Percentiles rank a stretch among this genome's conserved stretches.
These are phyloP conservation scores for Larix sibirica DNA, from an alignment of 83 land plant genomes.

Conservation along the genomic window DNA sequence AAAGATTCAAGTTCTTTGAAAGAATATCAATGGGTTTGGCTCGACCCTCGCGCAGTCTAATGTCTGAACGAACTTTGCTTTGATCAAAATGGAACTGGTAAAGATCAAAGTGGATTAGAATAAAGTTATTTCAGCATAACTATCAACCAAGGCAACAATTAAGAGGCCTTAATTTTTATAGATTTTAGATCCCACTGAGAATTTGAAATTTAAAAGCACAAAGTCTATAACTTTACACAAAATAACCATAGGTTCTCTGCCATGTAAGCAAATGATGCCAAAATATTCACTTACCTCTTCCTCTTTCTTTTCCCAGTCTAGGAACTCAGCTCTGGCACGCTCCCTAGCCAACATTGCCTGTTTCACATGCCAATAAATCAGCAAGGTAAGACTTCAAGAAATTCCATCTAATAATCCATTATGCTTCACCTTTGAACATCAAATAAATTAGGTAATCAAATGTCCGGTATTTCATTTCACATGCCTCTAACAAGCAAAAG, in stretches of 20 bases:
- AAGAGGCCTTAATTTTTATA: background rate
- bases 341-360: conserved; percentile 96
- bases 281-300: conserved; percentile 77
- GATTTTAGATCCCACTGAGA: background rate
- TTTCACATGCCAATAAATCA: conserved; percentile 4
- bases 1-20: conserved; percentile 74
- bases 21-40: conserved; percentile 94
- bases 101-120: conserved; percentile 6
- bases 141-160: no score
- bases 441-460: background rate
- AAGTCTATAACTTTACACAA: background rate
- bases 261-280: background rate
- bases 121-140: background rate
- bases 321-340: conserved; percentile 95
- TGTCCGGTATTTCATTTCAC: background rate
- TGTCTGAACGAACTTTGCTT: conserved; percentile 95
- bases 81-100: conserved; percentile 98
- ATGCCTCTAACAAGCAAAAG: background rate
- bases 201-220: background rate
- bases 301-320: conserved; percentile 99
- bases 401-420: background rate
- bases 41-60: conserved; percentile 94
- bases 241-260: background rate
- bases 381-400: background rate
- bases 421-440: background rate